Evolutionary conservation across 495 filamentous ascomycete genomes (phyloP).

Genomic region (Aspergillus ostianus): DNA sequence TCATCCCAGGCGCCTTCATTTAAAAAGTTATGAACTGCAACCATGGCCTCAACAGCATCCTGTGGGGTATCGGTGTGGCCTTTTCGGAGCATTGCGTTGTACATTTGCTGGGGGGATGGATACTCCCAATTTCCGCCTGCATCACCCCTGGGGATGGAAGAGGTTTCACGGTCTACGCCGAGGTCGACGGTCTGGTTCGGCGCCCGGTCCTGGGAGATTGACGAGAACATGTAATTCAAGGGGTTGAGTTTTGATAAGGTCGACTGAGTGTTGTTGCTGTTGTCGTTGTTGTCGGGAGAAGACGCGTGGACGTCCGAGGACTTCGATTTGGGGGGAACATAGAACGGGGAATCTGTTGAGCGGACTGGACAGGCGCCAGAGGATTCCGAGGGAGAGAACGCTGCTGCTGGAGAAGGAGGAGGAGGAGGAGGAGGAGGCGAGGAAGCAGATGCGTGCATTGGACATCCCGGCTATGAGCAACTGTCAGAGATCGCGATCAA

Average conservation of each 20-base stretch:
- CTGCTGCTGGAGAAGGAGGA: slow-evolving; percentile 33
- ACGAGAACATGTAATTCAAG: slow-evolving; percentile 92
- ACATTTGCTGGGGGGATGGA: slow-evolving; percentile 98
- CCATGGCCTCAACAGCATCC: slow-evolving; percentile 95
- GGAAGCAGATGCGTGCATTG: slow-evolving; percentile 71
- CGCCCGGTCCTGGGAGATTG: slow-evolving; percentile 74
- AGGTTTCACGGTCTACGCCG: slow-evolving; percentile 72
- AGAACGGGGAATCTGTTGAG: slow-evolving; percentile 45
- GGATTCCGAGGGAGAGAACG: slow-evolving; percentile 44
- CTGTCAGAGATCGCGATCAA: slow-evolving; percentile 28
- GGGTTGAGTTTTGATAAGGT: slow-evolving; percentile 78
- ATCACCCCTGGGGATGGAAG: slow-evolving; percentile 82
- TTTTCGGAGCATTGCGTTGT: slow-evolving; percentile 94
- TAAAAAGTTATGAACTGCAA: slow-evolving; percentile 94
- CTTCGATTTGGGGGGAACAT: slow-evolving; percentile 30
- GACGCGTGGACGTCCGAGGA: slow-evolving; percentile 21
- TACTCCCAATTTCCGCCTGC: slow-evolving; percentile 86
- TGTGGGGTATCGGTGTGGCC: slow-evolving; percentile 91
- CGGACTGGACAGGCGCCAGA: slow-evolving; percentile 55
- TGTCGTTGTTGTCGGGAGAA: slow-evolving; percentile 13
- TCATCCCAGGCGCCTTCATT: slow-evolving; percentile 97
- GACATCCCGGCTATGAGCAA: slow-evolving; percentile 71
- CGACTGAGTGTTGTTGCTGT: slow-evolving; percentile 29
- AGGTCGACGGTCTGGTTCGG: slow-evolving; percentile 69
- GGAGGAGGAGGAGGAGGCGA: slow-evolving; percentile 45